phyloP scores from a whole-genome alignment of 2,329 filamentous ascomycete species.

The Tolypocladium album region DNA sequence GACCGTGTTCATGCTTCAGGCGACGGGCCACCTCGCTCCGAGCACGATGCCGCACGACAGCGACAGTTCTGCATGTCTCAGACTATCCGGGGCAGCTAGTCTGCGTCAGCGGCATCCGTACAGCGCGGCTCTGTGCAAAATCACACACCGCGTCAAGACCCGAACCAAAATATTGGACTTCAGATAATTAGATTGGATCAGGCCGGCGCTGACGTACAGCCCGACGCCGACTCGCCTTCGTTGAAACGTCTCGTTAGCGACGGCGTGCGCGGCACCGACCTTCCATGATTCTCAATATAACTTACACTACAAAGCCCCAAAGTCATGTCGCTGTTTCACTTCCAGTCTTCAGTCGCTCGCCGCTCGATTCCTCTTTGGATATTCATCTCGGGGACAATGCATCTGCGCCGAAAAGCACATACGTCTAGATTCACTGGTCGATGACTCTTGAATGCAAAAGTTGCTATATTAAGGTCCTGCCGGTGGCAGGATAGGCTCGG shows the following conservation, averaged over 20 bases:
- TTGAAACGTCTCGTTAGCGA: neutral
- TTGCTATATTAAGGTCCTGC: slow-evolving; percentile 1
- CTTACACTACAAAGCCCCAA: neutral
- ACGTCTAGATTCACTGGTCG: neutral
- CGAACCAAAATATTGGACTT: neutral
- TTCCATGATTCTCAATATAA: neutral
- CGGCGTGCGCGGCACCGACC: neutral
- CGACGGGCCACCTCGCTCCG: neutral
- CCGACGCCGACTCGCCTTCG: neutral
- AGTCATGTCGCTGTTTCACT: neutral
- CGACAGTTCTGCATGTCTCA: neutral
- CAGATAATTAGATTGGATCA: neutral
- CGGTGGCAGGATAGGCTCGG: neutral
- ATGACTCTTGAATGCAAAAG: neutral
- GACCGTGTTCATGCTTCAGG: neutral
- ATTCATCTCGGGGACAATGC: neutral
- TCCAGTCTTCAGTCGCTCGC: neutral
- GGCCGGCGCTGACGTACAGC: neutral
- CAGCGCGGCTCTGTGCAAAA: neutral
- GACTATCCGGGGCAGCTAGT: neutral
- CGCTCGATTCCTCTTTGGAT: neutral
- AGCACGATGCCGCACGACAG: neutral
- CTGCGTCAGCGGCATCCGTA: neutral
- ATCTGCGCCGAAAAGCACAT: neutral
- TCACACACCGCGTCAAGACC: neutral